These are phyloP conservation scores for Phytophthora multivora DNA, from an alignment of 352 stramenopile species.

Conservation along the genomic window DNA sequence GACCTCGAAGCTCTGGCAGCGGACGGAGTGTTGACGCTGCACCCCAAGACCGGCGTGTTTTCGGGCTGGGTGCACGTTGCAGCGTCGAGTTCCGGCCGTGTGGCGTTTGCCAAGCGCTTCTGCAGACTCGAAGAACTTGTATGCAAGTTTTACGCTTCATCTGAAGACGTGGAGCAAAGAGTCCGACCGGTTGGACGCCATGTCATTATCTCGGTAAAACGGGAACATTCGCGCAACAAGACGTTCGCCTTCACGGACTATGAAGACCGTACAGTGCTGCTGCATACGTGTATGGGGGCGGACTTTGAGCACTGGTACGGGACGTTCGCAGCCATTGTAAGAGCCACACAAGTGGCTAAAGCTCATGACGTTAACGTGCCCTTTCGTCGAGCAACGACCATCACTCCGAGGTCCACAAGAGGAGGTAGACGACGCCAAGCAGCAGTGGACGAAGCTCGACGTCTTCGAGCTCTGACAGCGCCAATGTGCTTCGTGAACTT, in stretches of 20 bases:
- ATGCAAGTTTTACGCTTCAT: constrained; percentile 44
- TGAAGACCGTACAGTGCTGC: constrained; percentile 41
- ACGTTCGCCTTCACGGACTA: constrained; percentile 52
- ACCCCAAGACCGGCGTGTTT: constrained; percentile 30
- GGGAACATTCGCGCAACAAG: constrained; percentile 57
- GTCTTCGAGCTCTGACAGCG: constrained; percentile 30
- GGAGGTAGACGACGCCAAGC: not conserved
- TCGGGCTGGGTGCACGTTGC: constrained; percentile 49
- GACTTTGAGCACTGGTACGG: constrained; percentile 59
- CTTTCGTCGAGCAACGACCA: constrained; percentile 19
- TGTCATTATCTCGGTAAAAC: constrained; percentile 45
- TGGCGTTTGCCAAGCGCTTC: constrained; percentile 37
- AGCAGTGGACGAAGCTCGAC: constrained; percentile 11
- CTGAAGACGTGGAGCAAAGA: constrained; percentile 15
- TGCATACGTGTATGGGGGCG: constrained; percentile 41
- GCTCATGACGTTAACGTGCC: not conserved
- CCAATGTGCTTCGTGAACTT: constrained; percentile 4
- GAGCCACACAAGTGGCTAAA: constrained; percentile 44
- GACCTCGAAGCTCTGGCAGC: constrained; percentile 30
- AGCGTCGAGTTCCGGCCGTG: not conserved
- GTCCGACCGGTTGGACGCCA: constrained; percentile 27
- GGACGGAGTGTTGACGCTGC: constrained; percentile 22
- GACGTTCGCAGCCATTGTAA: constrained; percentile 44
- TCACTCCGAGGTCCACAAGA: constrained; percentile 6
- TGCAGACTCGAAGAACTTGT: constrained; percentile 49